A percentile compares a stretch with the other conserved stretches of the same genome.
Evolutionary conservation across 1,284 basidiomycete genomes (phyloP).

Genomic region (Rhodotorula sp.): DNA sequence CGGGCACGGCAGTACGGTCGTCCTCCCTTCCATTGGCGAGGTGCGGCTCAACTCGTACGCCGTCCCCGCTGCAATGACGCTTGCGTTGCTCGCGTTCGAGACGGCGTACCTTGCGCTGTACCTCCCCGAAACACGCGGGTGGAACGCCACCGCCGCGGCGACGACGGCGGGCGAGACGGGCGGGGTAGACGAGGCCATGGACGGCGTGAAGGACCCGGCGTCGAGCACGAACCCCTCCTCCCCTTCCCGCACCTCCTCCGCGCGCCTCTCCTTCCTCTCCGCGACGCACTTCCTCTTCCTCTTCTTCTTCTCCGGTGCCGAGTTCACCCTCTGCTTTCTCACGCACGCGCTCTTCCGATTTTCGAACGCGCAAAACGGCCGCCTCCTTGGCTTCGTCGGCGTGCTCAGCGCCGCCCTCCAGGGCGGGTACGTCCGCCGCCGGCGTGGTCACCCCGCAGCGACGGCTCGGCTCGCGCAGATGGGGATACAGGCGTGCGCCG

Average conservation of each 20-base stretch:
- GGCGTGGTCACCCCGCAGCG: conserved; percentile 57
- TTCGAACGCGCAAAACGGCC: conserved; percentile 84
- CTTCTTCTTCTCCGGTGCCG: conserved; percentile 83
- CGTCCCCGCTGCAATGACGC: conserved; percentile 62
- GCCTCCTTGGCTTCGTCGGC: conserved; percentile 77
- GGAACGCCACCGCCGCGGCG: neutral
- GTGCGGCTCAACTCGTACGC: conserved; percentile 74
- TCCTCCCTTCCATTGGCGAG: conserved; percentile 48
- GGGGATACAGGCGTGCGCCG: conserved; percentile 64
- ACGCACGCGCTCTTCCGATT: conserved; percentile 82
- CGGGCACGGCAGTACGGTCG: conserved; percentile 28
- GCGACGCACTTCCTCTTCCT: conserved; percentile 78
- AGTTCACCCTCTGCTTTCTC: conserved; percentile 87
- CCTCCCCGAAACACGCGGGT: conserved; percentile 49
- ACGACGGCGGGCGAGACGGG: neutral
- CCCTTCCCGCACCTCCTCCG: neutral
- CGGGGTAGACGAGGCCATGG: neutral
- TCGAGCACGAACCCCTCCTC: neutral
- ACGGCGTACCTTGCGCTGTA: conserved; percentile 39
- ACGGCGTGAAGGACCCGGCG: too few species aligned
- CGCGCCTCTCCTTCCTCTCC: conserved; percentile 56
- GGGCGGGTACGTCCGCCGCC: conserved; percentile 82
- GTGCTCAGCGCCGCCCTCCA: conserved; percentile 82
- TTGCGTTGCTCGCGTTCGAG: conserved; percentile 44
- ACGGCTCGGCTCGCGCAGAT: conserved; percentile 69